Percentiles rank a stretch among this genome's conserved stretches.
Evolutionary conservation across 306 rosid species (phyloP).

Genomic region (Lathyrus tuberosus): DNA sequence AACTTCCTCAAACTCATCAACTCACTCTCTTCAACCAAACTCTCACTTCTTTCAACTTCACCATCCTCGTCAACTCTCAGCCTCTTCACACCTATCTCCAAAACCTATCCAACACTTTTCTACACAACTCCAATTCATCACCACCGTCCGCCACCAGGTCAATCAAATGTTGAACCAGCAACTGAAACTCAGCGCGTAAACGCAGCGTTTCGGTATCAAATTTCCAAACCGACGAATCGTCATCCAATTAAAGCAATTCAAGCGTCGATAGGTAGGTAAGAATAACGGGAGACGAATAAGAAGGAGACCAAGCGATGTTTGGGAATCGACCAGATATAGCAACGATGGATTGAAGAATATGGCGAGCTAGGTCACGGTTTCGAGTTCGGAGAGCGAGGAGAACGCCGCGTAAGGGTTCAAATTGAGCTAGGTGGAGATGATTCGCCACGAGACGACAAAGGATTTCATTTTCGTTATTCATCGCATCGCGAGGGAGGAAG

Average conservation of each 20-base stretch:
- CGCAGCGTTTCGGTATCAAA: slow-evolving; percentile 78
- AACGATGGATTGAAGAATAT: slow-evolving; percentile 77
- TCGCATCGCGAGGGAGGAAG: slow-evolving; percentile 32
- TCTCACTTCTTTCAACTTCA: slow-evolving; percentile 38
- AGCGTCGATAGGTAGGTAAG: slow-evolving; percentile 75
- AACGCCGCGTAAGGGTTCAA: slow-evolving; percentile 84
- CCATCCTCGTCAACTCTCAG: slow-evolving; percentile 51
- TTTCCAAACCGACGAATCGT: slow-evolving; percentile 69
- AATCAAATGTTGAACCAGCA: slow-evolving; percentile 75
- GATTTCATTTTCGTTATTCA: slow-evolving; percentile 77
- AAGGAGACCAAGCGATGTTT: slow-evolving; percentile 67
- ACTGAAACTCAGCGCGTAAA: slow-evolving; percentile 75
- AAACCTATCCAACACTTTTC: slow-evolving; percentile 59
- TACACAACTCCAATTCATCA: slow-evolving; percentile 46
- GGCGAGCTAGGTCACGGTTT: slow-evolving; percentile 72
- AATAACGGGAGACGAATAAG: slow-evolving; percentile 78
- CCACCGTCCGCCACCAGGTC: slow-evolving; percentile 43
- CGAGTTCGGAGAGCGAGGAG: slow-evolving; percentile 73
- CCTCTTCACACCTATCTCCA: slow-evolving; percentile 79
- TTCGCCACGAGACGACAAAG: slow-evolving; percentile 87
- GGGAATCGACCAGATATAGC: slow-evolving; percentile 76
- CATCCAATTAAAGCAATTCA: slow-evolving; percentile 72
- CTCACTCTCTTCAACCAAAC: slow-evolving; percentile 59
- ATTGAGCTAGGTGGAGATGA: slow-evolving; percentile 82
- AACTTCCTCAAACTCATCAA: slow-evolving; percentile 60